These are phyloP conservation scores for Pythium rishiriense DNA, from an alignment of 352 stramenopile genomes.

Conservation along the genomic window DNA sequence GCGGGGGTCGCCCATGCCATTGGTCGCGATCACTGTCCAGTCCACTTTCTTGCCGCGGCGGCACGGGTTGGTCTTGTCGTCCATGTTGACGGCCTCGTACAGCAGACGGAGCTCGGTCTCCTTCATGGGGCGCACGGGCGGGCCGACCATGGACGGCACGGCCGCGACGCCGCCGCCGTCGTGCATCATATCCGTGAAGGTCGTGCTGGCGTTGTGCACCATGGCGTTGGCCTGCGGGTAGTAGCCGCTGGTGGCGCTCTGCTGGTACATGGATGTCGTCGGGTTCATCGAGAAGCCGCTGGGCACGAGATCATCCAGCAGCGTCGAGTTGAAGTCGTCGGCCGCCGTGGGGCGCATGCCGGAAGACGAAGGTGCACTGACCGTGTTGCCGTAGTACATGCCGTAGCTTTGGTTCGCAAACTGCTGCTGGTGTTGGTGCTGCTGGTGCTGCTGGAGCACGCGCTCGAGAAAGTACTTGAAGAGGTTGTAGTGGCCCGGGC, in stretches of 20 bases:
- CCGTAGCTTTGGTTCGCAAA: conserved; percentile 3
- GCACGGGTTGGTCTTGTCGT: conserved; percentile 64
- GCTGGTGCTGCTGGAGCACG: conserved; percentile 22
- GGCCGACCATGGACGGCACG: conserved; percentile 6
- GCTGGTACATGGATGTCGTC: conserved; percentile 23
- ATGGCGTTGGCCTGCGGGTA: conserved; percentile 9
- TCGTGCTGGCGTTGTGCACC: conserved; percentile 3
- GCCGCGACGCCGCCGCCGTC: not conserved
- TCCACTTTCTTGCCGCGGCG: conserved; percentile 75
- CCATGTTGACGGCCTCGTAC: conserved; percentile 73
- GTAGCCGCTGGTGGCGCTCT: conserved; percentile 3
- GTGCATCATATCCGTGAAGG: conserved; percentile 30
- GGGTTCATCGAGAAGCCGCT: conserved; percentile 21
- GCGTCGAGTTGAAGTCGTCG: conserved; percentile 25
- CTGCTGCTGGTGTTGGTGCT: conserved; percentile 15
- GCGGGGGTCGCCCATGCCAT: conserved; percentile 64
- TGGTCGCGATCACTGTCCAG: conserved; percentile 68
- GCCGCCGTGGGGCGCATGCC: not conserved
- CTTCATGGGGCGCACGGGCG: conserved; percentile 45
- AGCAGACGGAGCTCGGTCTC: conserved; percentile 58
- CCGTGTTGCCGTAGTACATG: conserved; percentile 22
- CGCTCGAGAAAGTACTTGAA: conserved; percentile 30
- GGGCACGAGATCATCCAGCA: conserved; percentile 27
- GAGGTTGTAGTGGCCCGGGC: conserved; percentile 22
- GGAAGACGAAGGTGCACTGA: too few relatives aligned